Conservation (phyloP, 305 asterid genomes). For the Fraxinus sp. region DNA sequence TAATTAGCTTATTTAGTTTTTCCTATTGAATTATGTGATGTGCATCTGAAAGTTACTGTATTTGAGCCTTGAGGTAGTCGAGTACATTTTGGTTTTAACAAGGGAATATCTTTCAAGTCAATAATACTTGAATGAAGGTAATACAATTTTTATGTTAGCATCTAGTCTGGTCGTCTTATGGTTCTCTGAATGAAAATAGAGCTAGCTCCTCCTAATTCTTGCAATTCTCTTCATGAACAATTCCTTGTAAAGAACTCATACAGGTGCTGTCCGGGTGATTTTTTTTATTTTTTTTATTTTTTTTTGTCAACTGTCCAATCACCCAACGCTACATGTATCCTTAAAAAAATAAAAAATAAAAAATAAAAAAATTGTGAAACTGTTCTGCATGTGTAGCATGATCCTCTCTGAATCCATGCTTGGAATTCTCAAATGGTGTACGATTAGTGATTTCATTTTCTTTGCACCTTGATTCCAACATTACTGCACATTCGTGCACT, state of each 20-base stretch:
- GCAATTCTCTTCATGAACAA: background rate
- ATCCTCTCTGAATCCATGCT: background rate
- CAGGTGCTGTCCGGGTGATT: no score
- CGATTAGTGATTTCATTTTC: no score
- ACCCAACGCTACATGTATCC: no score
- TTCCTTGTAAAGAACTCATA: no score
- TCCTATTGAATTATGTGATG: background rate
- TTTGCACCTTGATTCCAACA: no score
- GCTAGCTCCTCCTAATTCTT: background rate
- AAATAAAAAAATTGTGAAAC: no score
- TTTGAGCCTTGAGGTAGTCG: background rate
- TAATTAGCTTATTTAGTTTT: background rate
- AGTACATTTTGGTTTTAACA: background rate
- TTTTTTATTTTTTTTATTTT: no score
- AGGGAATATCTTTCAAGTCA: background rate
- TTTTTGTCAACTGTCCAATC: no score
- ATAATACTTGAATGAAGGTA: background rate
- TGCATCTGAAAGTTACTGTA: background rate
- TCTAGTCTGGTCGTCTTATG: background rate
- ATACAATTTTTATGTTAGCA: background rate
- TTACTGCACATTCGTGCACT: background rate
- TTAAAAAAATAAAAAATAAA: no score
- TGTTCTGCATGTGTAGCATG: no score
- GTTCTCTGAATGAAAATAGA: background rate
- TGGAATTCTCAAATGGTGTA: no score